Conservation (phyloP, 2,329 filamentous ascomycete species). For the Exophiala sideris region DNA sequence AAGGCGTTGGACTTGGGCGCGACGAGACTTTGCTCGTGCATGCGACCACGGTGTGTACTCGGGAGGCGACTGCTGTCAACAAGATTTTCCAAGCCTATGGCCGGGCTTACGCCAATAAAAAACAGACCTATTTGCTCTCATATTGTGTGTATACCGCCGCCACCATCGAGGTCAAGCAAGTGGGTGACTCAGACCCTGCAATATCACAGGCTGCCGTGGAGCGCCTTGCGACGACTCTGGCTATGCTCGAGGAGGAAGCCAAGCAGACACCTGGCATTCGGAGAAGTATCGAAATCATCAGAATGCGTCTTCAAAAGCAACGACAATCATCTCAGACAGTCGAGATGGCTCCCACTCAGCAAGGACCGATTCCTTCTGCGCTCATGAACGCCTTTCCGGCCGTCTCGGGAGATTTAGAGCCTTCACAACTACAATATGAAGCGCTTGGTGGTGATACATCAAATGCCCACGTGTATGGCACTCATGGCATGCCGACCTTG, state of each 20-base stretch:
- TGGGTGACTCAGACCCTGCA: not conserved
- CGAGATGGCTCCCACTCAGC: not conserved
- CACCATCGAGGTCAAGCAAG: not conserved
- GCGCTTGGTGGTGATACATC: no score
- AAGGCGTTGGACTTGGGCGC: not conserved
- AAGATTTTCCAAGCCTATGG: not conserved
- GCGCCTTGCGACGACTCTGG: not conserved
- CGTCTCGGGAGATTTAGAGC: no score
- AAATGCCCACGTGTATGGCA: no score
- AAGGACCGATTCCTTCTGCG: not conserved
- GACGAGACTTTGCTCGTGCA: not conserved
- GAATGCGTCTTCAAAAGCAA: not conserved
- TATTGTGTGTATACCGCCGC: not conserved
- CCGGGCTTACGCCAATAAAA: not conserved
- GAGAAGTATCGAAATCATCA: constrained; percentile 1
- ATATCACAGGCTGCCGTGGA: not conserved
- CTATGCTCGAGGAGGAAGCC: not conserved
- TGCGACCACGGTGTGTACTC: not conserved
- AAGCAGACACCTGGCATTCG: not conserved
- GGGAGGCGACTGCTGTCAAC: not conserved
- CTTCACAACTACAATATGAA: no score
- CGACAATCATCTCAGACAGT: not conserved
- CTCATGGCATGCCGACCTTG: no score
- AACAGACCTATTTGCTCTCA: not conserved
- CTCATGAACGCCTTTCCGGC: no score